Evolutionary conservation across 371 early-diverging fungal genomes (phyloP).

Genomic region (Apophysomyces variabilis): DNA sequence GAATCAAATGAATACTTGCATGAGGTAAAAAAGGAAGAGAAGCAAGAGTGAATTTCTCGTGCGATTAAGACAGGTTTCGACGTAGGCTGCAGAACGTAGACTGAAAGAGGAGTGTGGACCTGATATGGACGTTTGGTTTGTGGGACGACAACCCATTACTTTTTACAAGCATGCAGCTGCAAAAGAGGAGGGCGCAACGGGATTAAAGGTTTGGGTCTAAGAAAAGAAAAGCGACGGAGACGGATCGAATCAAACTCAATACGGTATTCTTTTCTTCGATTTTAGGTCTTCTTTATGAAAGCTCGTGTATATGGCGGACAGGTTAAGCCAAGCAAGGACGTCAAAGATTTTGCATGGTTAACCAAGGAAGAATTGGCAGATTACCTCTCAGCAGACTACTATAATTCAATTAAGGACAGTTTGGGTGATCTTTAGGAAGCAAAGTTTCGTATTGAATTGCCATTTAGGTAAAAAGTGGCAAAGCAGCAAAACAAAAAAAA

Average conservation of each 20-base stretch:
- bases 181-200: slow-evolving; percentile 33
- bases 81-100: slow-evolving; percentile 73
- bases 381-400: slow-evolving; percentile 73
- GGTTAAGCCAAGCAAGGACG: slow-evolving; percentile 58
- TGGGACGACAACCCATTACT: slow-evolving; percentile 83
- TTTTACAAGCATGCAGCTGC: slow-evolving; percentile 60
- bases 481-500: slow-evolving; percentile 1
- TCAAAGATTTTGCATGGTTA: slow-evolving; percentile 86
- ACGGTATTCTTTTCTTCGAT: slow-evolving; percentile 14
- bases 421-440: slow-evolving; percentile 60
- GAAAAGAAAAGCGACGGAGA: neutral
- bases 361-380: slow-evolving; percentile 82
- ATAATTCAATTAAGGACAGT: slow-evolving; percentile 74
- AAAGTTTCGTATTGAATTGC: slow-evolving; percentile 17
- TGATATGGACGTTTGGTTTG: slow-evolving; percentile 86
- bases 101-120: slow-evolving; percentile 74
- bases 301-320: slow-evolving; percentile 86
- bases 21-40: slow-evolving; percentile 45
- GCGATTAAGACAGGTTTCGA: slow-evolving; percentile 5
- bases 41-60: neutral
- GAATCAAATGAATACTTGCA: slow-evolving; percentile 72
- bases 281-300: slow-evolving; percentile 81
- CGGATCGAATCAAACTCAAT: neutral
- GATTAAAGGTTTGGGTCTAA: slow-evolving; percentile 31
- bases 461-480: slow-evolving; percentile 5